Base-by-base conservation (phyloP, 805 yeast genomes). In the Ascoidea asiatica region DNA sequence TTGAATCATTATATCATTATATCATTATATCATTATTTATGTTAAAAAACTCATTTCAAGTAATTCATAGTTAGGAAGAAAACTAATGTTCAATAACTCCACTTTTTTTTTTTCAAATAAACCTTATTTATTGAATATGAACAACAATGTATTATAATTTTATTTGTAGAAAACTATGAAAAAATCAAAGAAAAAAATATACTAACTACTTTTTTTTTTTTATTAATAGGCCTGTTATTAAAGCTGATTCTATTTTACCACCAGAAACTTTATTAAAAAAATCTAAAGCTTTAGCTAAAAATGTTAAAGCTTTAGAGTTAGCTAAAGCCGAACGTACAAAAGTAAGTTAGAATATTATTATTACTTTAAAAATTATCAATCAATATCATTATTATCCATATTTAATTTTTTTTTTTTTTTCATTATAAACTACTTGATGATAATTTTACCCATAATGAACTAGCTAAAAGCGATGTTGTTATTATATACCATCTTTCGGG, bases 231-330 rank as follows among this genome's bases (percentile, higher is more conserved):
- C 59, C 69, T 61, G 57, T 68, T 42, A 47, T 45, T 41, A 43
- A 40, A 36, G 48, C 46, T 43, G 50, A 48, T 19, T 39, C 48
- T 41, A 46, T 48, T 57, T 63, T 67, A 54, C 67, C 67, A 54
- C 95, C 95, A 77, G 95, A 84, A 79, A 70, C 92, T 65, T 81
- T 79, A 67, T 70, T 80, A 69, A 84, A 84, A 80, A 79, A 81
- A 76, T 67, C 81, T 61, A 77, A 81, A 75, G 78, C 82, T 68
- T 75, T 77, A 66, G 79, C 80, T 63, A 81, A 82, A 77, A 70
- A 77, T 61, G 75, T 80, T 57, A 84, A 79, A 64, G 76, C 79
- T 68, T 75, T 81, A 62, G 80, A 85, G 65, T 88, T 86, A 62
- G 89, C 77, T 64, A 81, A 77, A 72, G 73, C 69, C 64, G 82